Evolutionary conservation across 805 yeast genomes (phyloP).

Genomic region (Candida silvicultrix): DNA sequence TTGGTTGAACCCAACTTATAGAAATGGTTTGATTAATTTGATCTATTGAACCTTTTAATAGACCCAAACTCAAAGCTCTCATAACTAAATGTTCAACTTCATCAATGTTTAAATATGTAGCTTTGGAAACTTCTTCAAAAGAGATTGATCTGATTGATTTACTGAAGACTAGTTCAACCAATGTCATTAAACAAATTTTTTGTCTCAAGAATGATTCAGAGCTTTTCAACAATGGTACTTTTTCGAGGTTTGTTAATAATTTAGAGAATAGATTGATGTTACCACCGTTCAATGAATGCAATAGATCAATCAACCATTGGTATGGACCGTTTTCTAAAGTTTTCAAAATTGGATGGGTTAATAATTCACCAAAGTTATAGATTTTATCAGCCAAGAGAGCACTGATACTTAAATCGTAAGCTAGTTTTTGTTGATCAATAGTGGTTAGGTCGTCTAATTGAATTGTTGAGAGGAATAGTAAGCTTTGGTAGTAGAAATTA

Average conservation of each 20-base stretch:
- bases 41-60: conserved; percentile 86
- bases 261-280: conserved; percentile 61
- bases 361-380: conserved; percentile 92
- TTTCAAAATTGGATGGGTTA: conserved; percentile 78
- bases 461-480: conserved; percentile 77
- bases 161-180: conserved; percentile 82
- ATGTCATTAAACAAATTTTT: conserved; percentile 87
- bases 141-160: conserved; percentile 67
- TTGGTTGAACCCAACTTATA: conserved; percentile 93
- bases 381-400: conserved; percentile 89
- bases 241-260: conserved; percentile 34
- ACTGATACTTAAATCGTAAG: conserved; percentile 74
- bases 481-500: conserved; percentile 70
- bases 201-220: conserved; percentile 70
- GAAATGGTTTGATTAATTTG: conserved; percentile 75
- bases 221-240: conserved; percentile 49
- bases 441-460: conserved; percentile 34
- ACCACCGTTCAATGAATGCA: conserved; percentile 71
- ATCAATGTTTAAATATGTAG: conserved; percentile 52
- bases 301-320: conserved; percentile 66
- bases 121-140: conserved; percentile 67
- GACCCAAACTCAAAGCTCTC: conserved; percentile 80
- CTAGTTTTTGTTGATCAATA: conserved; percentile 41
- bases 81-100: conserved; percentile 87
- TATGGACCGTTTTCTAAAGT: conserved; percentile 41